A percentile compares a stretch with the other conserved stretches of the same genome.
These are phyloP conservation scores for Lithohypha guttulata DNA, from an alignment of 2,329 filamentous ascomycete species.

Conservation along the genomic window DNA sequence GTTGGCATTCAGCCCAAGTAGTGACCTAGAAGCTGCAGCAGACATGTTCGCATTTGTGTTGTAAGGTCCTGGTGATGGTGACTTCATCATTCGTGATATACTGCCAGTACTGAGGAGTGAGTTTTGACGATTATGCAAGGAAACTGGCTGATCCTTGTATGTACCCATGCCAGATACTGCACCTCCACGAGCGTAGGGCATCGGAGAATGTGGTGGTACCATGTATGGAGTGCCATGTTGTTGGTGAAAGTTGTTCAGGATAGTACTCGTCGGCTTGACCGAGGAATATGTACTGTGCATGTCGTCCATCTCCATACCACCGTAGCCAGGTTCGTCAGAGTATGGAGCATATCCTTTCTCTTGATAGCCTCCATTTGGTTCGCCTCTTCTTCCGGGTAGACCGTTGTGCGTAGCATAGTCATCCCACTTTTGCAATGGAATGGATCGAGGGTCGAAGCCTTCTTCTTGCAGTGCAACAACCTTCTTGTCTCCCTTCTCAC, in stretches of 20 bases:
- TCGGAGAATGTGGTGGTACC: constrained; percentile 66
- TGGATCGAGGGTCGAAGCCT: constrained; percentile 79
- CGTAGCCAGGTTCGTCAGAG: constrained; percentile 57
- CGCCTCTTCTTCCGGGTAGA: constrained; percentile 79
- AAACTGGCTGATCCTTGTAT: constrained; percentile 50
- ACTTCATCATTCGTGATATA: constrained; percentile 16
- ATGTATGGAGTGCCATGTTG: constrained; percentile 54
- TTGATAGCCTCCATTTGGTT: constrained; percentile 47
- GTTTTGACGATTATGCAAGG: constrained; percentile 42
- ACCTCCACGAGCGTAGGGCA: constrained; percentile 59
- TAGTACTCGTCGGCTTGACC: constrained; percentile 72
- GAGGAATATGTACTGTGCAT: constrained; percentile 95
- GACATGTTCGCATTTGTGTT: constrained; percentile 26
- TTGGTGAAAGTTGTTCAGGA: constrained; percentile 64
- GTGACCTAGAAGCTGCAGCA: constrained; percentile 33
- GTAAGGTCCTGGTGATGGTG: constrained; percentile 32
- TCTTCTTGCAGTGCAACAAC: constrained; percentile 77
- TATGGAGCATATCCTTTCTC: constrained; percentile 48
- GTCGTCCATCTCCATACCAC: constrained; percentile 73
- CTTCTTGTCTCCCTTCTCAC: constrained; percentile 83
- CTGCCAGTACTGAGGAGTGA: constrained; percentile 48
- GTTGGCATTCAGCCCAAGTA: constrained; percentile 34
- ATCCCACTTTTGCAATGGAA: constrained; percentile 93
- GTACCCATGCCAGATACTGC: constrained; percentile 56
- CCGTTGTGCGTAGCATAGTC: constrained; percentile 83